phyloP scores from a whole-genome alignment of 73 alveolate genomes.

The Paramecium tetraurelia region DNA sequence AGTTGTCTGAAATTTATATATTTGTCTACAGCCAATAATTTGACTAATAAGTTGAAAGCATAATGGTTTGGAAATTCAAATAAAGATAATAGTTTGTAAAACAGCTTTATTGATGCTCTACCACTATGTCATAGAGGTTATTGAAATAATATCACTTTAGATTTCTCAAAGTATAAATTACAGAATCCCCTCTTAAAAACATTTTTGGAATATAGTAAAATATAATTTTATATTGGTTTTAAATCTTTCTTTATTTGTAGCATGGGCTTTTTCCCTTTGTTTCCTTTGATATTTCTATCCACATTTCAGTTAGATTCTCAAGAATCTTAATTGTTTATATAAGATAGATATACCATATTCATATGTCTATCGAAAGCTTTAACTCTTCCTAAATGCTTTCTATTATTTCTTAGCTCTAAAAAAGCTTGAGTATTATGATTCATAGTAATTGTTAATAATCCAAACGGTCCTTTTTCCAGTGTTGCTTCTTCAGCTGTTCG shows the following conservation, averaged over 20 bases:
- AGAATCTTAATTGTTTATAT: not conserved
- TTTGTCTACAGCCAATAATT: not conserved
- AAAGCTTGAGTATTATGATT: conserved; percentile 93
- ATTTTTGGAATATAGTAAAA: conserved; percentile 93
- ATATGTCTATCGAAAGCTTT: conserved; percentile 98
- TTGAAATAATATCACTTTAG: conserved; percentile 71
- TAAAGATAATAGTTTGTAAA: not conserved
- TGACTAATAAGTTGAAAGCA: not conserved
- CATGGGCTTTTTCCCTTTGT: conserved; percentile 91
- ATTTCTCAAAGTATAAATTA: conserved; percentile 83
- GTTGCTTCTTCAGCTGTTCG: conserved; percentile 75
- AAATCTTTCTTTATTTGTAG: conserved; percentile 95
- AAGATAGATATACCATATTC: conserved; percentile 89
- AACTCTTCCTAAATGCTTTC: conserved; percentile 96
- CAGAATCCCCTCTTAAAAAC: conserved; percentile 99
- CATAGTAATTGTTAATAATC: conserved; percentile 92
- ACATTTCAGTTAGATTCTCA: conserved; percentile 92
- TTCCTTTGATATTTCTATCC: conserved; percentile 95
- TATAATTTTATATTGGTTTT: too few species aligned
- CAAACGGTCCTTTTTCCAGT: conserved; percentile 90
- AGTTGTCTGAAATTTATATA: too few species aligned
- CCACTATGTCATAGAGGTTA: not conserved
- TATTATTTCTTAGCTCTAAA: conserved; percentile 95
- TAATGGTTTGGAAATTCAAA: too few species aligned
- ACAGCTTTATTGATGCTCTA: not conserved